phyloP scores from a whole-genome alignment of 2,329 filamentous ascomycete species.

The Colletotrichum spaethianum region DNA sequence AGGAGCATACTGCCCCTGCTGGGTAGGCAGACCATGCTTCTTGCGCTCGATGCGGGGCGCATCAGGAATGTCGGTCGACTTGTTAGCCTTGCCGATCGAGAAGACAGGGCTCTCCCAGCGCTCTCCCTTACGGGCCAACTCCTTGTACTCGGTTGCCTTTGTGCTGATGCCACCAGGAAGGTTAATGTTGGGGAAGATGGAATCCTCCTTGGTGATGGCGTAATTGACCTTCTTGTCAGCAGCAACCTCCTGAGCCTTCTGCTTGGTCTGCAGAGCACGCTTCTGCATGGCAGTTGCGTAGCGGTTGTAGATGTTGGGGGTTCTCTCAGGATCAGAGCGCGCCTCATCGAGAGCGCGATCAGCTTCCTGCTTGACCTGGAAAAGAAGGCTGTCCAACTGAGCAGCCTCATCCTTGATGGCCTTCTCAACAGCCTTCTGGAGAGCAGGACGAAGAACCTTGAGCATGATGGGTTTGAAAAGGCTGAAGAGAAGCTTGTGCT shows the following conservation, averaged over 20 bases:
- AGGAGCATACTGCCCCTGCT: constrained; percentile 16
- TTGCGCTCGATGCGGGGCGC: constrained; percentile 67
- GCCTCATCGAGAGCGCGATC: constrained; percentile 78
- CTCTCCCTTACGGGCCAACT: constrained; percentile 89
- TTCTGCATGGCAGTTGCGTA: constrained; percentile 84
- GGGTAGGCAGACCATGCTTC: constrained; percentile 48
- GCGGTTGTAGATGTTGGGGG: constrained; percentile 87
- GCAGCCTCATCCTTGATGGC: constrained; percentile 87
- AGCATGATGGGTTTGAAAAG: constrained; percentile 91
- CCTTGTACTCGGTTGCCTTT: constrained; percentile 95
- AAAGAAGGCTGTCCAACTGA: constrained; percentile 80
- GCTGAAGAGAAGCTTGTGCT: constrained; percentile 90
- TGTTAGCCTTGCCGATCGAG: constrained; percentile 82
- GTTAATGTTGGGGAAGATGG: constrained; percentile 88
- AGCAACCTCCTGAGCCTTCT: constrained; percentile 76
- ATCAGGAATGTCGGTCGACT: constrained; percentile 80
- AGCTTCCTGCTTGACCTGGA: constrained; percentile 86
- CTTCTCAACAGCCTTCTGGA: constrained; percentile 92
- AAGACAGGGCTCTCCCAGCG: constrained; percentile 97
- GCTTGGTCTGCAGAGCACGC: constrained; percentile 80
- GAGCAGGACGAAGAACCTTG: constrained; percentile 84
- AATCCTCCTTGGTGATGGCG: constrained; percentile 89
- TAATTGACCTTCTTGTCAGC: constrained; percentile 84
- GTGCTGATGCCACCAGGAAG: constrained; percentile 90
- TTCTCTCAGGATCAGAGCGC: constrained; percentile 78